Evolutionary conservation across 2,329 filamentous ascomycete species (phyloP).

Genomic region (Aspergillus sp.): DNA sequence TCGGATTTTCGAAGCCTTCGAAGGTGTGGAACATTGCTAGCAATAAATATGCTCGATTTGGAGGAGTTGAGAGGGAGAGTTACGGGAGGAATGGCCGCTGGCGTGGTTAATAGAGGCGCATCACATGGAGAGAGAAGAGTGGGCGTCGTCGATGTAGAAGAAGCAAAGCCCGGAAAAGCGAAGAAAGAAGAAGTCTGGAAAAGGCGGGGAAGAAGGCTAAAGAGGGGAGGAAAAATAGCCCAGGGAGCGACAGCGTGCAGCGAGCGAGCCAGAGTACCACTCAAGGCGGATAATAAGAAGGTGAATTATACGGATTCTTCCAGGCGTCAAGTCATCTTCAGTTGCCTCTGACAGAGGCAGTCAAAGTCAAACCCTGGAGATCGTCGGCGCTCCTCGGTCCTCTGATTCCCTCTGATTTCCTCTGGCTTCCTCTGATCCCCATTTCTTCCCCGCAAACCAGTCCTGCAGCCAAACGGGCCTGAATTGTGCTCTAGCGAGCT

Average conservation of each 20-base stretch:
- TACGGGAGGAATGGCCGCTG: background rate
- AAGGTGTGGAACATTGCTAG: constrained; percentile 44
- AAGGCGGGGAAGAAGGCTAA: constrained; percentile 6
- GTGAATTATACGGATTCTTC: background rate
- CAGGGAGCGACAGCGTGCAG: background rate
- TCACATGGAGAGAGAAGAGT: background rate
- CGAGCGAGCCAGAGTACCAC: background rate
- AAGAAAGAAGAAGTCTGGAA: constrained; percentile 2
- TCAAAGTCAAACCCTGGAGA: constrained; percentile 16
- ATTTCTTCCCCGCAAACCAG: constrained; percentile 5
- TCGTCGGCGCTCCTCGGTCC: constrained; percentile 9
- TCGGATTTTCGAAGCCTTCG: constrained; percentile 41
- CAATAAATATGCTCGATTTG: background rate
- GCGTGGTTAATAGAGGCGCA: constrained; percentile 1
- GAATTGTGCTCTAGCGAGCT: background rate
- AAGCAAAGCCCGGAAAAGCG: background rate
- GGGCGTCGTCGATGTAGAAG: constrained; percentile 2
- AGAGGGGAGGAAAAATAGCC: constrained; percentile 5
- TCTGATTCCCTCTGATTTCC: background rate
- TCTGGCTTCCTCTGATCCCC: background rate
- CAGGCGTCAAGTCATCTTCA: background rate
- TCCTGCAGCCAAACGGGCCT: background rate
- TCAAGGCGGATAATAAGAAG: background rate
- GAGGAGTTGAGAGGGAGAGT: background rate
- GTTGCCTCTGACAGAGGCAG: background rate